Evolutionary conservation across 768 basidiomycete genomes (phyloP).

Genomic region (Sarcodon aspratus): DNA sequence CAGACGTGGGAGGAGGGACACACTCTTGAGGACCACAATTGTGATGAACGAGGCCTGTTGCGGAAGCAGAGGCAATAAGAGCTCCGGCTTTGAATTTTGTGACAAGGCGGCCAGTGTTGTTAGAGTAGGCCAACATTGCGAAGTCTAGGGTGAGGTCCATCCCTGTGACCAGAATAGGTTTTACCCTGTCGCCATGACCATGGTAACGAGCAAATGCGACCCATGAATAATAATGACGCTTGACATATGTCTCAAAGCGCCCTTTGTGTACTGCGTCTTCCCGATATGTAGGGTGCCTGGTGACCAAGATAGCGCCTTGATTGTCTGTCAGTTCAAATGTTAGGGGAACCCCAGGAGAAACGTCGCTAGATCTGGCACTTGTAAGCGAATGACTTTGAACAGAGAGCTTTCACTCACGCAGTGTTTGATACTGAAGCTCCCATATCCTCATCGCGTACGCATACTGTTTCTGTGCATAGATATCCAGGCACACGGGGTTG

Average conservation of each 20-base stretch:
- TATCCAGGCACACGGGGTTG: neutral
- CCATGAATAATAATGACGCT: neutral
- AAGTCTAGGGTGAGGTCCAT: slow-evolving; percentile 4
- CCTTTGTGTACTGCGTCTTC: neutral
- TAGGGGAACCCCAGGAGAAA: neutral
- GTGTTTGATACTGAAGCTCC: neutral
- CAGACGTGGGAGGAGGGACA: neutral
- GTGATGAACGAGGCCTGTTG: neutral
- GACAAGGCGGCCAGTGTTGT: neutral
- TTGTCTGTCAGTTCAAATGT: neutral
- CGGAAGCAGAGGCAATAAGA: neutral
- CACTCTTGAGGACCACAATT: neutral
- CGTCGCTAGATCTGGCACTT: neutral
- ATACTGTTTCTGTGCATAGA: neutral
- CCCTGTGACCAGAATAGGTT: slow-evolving; percentile 5
- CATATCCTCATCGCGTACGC: neutral
- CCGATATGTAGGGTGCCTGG: neutral
- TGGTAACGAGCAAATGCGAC: neutral
- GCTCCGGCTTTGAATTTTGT: neutral
- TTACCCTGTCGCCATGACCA: neutral
- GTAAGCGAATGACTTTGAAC: neutral
- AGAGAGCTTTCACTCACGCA: neutral
- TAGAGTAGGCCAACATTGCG: slow-evolving; percentile 4
- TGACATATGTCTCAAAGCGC: neutral
- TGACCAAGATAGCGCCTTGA: neutral